Base-by-base conservation (phyloP, 371 early-diverging fungal genomes). In the Syncephalastrum sp. region DNA sequence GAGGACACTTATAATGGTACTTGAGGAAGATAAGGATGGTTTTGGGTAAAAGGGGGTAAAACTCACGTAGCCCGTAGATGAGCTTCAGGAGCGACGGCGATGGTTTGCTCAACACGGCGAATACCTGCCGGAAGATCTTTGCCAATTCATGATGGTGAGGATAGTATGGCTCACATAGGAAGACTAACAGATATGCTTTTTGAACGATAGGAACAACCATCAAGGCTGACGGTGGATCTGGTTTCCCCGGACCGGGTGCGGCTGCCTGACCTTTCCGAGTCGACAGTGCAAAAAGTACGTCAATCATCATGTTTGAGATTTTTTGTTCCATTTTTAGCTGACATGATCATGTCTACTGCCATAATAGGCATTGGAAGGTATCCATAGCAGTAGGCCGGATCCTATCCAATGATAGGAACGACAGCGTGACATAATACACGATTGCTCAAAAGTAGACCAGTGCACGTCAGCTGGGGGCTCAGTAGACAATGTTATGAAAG, bases 51-150 rank as follows among this genome's bases (percentile, higher is more conserved):
- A 38, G 17, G 0, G 16, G 15, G 17, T 5, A 56, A 23, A 16
- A 17, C 4, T 15, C 43, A 17, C n/a, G 10, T 25, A 23, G 24
- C 1, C 24, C 29, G 10, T 49, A 76, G 78, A 72, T 47, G 78
- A 78, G 44, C 23, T 69, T 29, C 70, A 75, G 47, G 67, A 78
- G 47, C 59, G 75, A 24, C 54, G 55, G 46, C 50, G 66, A 21
- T 78, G 78, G 78, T 62, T 70, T 42, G 60, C 63, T 4, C 66
- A 75, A 25, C 78, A 78, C 54, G 78, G 75, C 13, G 63, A 70
- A 53, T 78, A 72, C 63, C 59, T 78, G 43, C 78, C 78, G 14
- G 68, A 72, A 33, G 75, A 63, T 13, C 47, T 78, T 8, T 78
- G 78, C 54, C 67, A 70, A 12, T 78, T 78, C 51, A 78, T 78